A percentile compares a stretch with the other conserved stretches of the same genome.
Conservation (phyloP, 495 filamentous ascomycete species). For the Lasiosphaeris hirsuta region DNA sequence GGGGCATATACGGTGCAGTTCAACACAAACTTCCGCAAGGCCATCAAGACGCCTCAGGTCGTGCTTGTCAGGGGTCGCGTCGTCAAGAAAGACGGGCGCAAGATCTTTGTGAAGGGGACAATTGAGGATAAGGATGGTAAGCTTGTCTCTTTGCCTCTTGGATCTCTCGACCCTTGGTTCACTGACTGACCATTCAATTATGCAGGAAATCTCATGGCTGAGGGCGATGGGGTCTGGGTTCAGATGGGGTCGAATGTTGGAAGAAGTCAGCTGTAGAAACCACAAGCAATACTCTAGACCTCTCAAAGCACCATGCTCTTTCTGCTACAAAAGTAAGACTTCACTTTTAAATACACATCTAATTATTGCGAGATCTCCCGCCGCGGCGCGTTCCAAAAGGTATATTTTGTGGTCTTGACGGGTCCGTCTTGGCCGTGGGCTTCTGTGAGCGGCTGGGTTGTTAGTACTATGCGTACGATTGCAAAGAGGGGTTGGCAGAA, state of each 20-base stretch:
- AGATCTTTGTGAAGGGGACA: constrained; percentile 19
- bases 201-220: constrained; percentile 17
- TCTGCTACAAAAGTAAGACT: too few relatives aligned
- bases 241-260: constrained; percentile 10
- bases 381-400: too few relatives aligned
- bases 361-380: too few relatives aligned
- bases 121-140: constrained; percentile 26
- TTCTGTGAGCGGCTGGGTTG: too few relatives aligned
- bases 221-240: constrained; percentile 19
- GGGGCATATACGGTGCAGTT: constrained; percentile 23
- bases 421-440: too few relatives aligned
- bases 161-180: neutral
- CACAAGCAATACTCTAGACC: neutral
- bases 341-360: too few relatives aligned
- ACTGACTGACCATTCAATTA: neutral
- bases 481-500: too few relatives aligned
- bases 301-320: neutral
- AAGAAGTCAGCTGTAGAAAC: constrained; percentile 11
- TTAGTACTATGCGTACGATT: too few relatives aligned
- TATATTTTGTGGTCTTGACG: too few relatives aligned
- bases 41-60: constrained; percentile 17
- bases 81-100: constrained; percentile 18
- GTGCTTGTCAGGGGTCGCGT: constrained; percentile 22
- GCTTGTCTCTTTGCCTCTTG: neutral
- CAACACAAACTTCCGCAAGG: constrained; percentile 14